Conservation (phyloP, 1,284 basidiomycete species). For the Melanopsichium pennsylvanicum region DNA sequence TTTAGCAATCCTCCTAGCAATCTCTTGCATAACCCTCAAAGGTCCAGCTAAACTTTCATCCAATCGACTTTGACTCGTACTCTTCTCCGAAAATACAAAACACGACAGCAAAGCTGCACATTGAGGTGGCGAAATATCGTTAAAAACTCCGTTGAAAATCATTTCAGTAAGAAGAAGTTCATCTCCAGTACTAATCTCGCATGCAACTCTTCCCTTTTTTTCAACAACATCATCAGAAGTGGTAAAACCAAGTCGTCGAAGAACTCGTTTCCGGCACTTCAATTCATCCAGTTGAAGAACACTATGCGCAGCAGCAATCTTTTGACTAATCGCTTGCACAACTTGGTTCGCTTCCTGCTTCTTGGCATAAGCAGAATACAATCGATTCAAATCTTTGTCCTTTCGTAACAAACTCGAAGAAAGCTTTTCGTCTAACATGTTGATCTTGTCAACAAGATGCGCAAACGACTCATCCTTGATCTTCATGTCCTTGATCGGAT, state of each 20-base stretch:
- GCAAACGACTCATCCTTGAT: constrained; percentile 94
- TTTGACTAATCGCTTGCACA: constrained; percentile 80
- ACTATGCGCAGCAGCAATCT: constrained; percentile 87
- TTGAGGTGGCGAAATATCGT: constrained; percentile 85
- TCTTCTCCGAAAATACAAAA: constrained; percentile 96
- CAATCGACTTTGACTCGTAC: constrained; percentile 70
- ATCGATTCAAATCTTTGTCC: constrained; percentile 75
- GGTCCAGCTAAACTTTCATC: constrained; percentile 93
- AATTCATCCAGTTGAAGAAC: constrained; percentile 96
- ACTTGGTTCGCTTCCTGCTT: constrained; percentile 78
- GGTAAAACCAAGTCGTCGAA: constrained; percentile 90
- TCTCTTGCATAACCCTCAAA: constrained; percentile 91
- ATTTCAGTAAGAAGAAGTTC: constrained; percentile 95
- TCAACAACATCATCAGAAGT: constrained; percentile 90
- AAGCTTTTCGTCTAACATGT: constrained; percentile 50
- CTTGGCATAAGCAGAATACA: constrained; percentile 80
- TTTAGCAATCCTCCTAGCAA: constrained; percentile 91
- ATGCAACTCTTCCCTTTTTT: constrained; percentile 96
- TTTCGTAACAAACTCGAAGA: constrained; percentile 35
- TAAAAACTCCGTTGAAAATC: constrained; percentile 97
- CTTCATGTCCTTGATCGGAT: constrained; percentile 94
- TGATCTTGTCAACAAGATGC: constrained; percentile 70
- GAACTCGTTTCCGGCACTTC: constrained; percentile 91
- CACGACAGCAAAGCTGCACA: constrained; percentile 91
- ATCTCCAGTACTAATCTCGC: constrained; percentile 97